phyloP scores from a whole-genome alignment of 2,329 filamentous ascomycete genomes.

The Pyricularia sp. region DNA sequence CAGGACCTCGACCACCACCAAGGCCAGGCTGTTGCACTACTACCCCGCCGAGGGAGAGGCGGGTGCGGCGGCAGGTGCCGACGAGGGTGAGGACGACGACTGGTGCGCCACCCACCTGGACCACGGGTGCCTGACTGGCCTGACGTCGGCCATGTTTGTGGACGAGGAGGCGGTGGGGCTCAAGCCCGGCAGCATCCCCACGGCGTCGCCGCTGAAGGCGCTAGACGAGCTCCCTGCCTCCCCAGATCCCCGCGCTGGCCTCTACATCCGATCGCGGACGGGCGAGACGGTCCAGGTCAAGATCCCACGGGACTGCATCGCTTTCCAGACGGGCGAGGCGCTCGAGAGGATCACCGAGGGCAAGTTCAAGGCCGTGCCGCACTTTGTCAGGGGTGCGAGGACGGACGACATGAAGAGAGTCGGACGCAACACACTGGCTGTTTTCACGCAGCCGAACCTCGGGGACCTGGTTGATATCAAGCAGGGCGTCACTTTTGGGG shows the following conservation, averaged over 20 bases:
- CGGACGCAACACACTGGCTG: constrained; percentile 81
- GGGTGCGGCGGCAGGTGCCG: constrained; percentile 9
- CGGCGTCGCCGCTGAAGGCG: constrained; percentile 27
- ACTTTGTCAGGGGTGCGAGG: constrained; percentile 78
- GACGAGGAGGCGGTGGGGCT: constrained; percentile 51
- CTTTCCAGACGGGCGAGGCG: constrained; percentile 92
- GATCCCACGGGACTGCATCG: constrained; percentile 85
- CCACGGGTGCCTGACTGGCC: constrained; percentile 85
- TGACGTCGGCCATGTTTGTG: constrained; percentile 94
- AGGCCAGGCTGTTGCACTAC: constrained; percentile 88
- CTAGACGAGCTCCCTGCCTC: constrained; percentile 65
- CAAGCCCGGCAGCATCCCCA: neutral
- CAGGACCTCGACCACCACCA: constrained; percentile 74
- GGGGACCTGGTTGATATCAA: constrained; percentile 66
- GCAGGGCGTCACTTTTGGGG: constrained; percentile 61
- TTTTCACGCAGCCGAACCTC: constrained; percentile 95
- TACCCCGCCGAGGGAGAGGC: constrained; percentile 53
- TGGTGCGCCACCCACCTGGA: constrained; percentile 93
- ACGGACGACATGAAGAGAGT: constrained; percentile 45
- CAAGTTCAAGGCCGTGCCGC: constrained; percentile 86
- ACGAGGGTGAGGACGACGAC: constrained; percentile 57
- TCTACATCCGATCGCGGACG: constrained; percentile 88
- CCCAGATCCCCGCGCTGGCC: constrained; percentile 73
- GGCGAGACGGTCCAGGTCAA: constrained; percentile 81
- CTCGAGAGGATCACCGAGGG: constrained; percentile 87